These are phyloP conservation scores for Fusarium sambucinum DNA, from an alignment of 2,329 filamentous ascomycete species.

Conservation along the genomic window DNA sequence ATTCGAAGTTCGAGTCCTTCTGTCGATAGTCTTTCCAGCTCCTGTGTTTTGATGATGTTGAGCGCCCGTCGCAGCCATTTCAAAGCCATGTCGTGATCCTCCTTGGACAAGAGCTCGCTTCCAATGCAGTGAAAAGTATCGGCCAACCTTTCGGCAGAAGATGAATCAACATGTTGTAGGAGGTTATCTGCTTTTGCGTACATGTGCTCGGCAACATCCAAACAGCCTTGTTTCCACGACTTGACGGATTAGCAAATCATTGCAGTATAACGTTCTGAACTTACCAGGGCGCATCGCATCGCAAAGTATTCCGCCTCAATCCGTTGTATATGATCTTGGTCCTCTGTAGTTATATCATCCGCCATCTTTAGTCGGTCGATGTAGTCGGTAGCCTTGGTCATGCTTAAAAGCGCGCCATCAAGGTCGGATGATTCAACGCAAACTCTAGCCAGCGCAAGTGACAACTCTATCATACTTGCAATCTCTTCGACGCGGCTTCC, in stretches of 20 bases:
- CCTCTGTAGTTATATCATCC: background rate
- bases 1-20: constrained; percentile 74
- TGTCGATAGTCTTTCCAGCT: constrained; percentile 66
- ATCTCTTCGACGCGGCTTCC: constrained; percentile 53
- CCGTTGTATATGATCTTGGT: constrained; percentile 39
- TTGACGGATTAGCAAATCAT: constrained; percentile 52
- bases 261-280: constrained; percentile 37
- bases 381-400: constrained; percentile 74
- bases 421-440: constrained; percentile 65
- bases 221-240: constrained; percentile 79
- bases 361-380: constrained; percentile 46
- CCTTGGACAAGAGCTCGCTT: constrained; percentile 64
- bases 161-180: constrained; percentile 57
- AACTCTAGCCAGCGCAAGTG: constrained; percentile 72
- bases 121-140: constrained; percentile 81
- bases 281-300: constrained; percentile 74
- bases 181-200: constrained; percentile 69
- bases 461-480: constrained; percentile 73
- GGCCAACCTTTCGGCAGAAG: constrained; percentile 70
- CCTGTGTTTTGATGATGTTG: constrained; percentile 67
- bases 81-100: constrained; percentile 66
- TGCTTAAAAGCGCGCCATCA: constrained; percentile 68
- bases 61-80: constrained; percentile 81
- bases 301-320: constrained; percentile 73
- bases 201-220: constrained; percentile 84